Conservation (phyloP, 441 rosid species). For the Dalechampia spathulata region DNA sequence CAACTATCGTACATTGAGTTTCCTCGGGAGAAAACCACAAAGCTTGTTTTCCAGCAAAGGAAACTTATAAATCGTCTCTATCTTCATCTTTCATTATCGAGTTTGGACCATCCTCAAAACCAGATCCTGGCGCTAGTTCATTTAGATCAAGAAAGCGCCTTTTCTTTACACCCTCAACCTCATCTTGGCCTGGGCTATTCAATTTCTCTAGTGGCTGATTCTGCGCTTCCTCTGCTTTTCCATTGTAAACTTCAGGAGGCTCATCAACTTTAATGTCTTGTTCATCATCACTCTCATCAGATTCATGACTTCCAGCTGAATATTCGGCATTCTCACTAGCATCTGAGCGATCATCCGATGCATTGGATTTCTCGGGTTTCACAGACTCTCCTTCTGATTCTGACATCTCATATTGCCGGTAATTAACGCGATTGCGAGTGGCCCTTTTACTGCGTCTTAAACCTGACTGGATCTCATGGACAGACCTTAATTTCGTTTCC, state of each 20-base stretch:
- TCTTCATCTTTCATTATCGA: slow-evolving; percentile 62
- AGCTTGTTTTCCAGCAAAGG: slow-evolving; percentile 28
- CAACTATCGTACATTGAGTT: slow-evolving; percentile 48
- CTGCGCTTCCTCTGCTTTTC: slow-evolving; percentile 38
- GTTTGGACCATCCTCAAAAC: slow-evolving; percentile 82
- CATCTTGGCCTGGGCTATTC: slow-evolving; percentile 50
- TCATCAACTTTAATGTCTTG: slow-evolving; percentile 45
- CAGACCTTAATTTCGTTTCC: slow-evolving; percentile 72
- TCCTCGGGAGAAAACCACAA: slow-evolving; percentile 21
- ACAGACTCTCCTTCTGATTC: slow-evolving; percentile 77
- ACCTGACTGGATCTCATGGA: slow-evolving; percentile 68
- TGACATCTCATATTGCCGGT: slow-evolving; percentile 71
- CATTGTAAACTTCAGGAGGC: slow-evolving; percentile 35
- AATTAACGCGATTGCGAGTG: slow-evolving; percentile 60
- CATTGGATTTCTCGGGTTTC: slow-evolving; percentile 45
- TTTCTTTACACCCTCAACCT: slow-evolving; percentile 51
- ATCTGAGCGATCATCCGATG: slow-evolving; percentile 49
- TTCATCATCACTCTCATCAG: slow-evolving; percentile 51
- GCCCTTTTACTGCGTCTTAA: slow-evolving; percentile 95
- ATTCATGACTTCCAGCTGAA: slow-evolving; percentile 66
- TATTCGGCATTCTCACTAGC: slow-evolving; percentile 56
- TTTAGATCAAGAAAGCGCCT: slow-evolving; percentile 86
- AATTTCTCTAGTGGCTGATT: slow-evolving; percentile 39
- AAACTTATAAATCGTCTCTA: slow-evolving; percentile 48
- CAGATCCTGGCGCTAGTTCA: slow-evolving; percentile 89